These are phyloP conservation scores for Globisporangium nagaii DNA, from an alignment of 352 stramenopile species.

Conservation along the genomic window DNA sequence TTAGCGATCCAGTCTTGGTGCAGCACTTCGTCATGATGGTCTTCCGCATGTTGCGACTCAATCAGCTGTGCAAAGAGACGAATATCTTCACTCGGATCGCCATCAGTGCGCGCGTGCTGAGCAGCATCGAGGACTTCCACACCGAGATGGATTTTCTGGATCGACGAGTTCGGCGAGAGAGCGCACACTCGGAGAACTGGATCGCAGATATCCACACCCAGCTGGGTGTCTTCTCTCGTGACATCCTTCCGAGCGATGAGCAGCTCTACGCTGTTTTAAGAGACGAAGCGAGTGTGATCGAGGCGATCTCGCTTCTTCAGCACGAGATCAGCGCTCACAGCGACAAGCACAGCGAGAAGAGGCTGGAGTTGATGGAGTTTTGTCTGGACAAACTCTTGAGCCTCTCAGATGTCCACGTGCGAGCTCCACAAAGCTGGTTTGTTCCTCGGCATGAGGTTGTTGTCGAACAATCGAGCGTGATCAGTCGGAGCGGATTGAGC, in stretches of 20 bases:
- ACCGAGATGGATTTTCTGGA: constrained; percentile 5
- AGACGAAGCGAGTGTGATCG: neutral
- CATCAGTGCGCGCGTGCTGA: neutral
- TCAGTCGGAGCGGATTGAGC: neutral
- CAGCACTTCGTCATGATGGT: constrained; percentile 3
- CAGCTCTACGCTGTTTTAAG: neutral
- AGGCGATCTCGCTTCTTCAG: constrained; percentile 1
- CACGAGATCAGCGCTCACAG: constrained; percentile 2
- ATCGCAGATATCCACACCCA: neutral
- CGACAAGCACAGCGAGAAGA: constrained; percentile 6
- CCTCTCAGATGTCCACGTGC: neutral
- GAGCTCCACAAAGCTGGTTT: constrained; percentile 24
- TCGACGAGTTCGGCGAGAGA: neutral
- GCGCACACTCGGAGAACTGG: neutral
- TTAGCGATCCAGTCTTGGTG: neutral
- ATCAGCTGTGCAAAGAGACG: neutral
- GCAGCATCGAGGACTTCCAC: constrained; percentile 5
- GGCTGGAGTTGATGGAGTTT: neutral
- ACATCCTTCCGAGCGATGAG: neutral
- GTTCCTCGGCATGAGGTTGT: constrained; percentile 79
- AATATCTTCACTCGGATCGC: constrained; percentile 3
- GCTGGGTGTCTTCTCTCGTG: neutral
- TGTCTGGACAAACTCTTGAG: constrained; percentile 1
- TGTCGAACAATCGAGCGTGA: constrained; percentile 42
- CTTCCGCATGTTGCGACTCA: neutral